Base-by-base conservation (phyloP, 345 rosid genomes). In the Pistacia vera region DNA sequence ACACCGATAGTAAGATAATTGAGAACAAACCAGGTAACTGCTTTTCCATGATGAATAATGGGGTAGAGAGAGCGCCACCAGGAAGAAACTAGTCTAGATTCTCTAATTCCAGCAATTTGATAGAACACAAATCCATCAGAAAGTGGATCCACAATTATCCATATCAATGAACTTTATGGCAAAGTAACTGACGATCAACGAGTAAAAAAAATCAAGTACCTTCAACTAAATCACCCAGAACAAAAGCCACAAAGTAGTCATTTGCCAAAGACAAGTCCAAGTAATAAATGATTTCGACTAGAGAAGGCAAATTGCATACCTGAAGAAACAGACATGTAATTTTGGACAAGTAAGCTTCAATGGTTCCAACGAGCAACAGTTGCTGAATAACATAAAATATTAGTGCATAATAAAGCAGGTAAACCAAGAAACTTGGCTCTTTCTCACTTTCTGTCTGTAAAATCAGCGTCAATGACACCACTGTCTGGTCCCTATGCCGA, bases 321-420 rank as follows among this genome's bases (percentile, higher is more conserved):
- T 86, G 97, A 72, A 96, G 97, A 83, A 91, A 92, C 61, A 96
- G 94, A 79, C 97, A 92, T 5, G 93, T 85, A 96, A 79, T 78
- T 75, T 90, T 56, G 97, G 97, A 77, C 99, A 96, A 41, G 67
- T 65, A 44, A 96, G 95, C 89, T 86, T 94, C 83, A 96, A 75
- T 55, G 85, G 76, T 83, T 93, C 99, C 97, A 96, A 79, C 68
- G 95, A 83, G 84, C 75, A 84, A 84, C 99, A 96, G 85, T 92
- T 90, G 89, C 99, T 96, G 83, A 52, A 85, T 52, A 60, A 49
- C 60, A 61, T 41, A 65, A 61, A 66, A 80, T 11, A 70, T 49
- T 65, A 68, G 63, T 33, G 72, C 25, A 75, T 9, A 72, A n/a
- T 52, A 73, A 25, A 68, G 33, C 30, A 35, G n/a, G n/a, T n/a